Percentiles rank a stretch among this genome's conserved stretches.
Evolutionary conservation across 2,329 filamentous ascomycete genomes (phyloP).

Genomic region (Teratosphaeria epicoccoides): DNA sequence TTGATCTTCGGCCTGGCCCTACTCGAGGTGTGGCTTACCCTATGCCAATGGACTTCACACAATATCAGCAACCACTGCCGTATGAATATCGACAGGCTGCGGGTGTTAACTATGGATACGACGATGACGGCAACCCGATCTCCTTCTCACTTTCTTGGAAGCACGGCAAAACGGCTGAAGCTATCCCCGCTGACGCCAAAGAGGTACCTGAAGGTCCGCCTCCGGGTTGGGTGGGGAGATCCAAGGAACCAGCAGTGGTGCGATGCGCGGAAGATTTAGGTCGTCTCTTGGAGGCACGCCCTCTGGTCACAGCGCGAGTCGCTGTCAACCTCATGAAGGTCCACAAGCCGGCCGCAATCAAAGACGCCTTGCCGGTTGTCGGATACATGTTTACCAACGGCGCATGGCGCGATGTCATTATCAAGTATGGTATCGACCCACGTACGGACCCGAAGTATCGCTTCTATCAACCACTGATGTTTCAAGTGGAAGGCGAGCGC

Average conservation of each 20-base stretch:
- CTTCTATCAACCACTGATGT: conserved; percentile 79
- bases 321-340: conserved; percentile 58
- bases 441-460: conserved; percentile 65
- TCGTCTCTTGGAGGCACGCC: conserved; percentile 58
- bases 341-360: conserved; percentile 45
- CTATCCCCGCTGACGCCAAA: conserved; percentile 51
- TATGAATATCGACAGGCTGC: conserved; percentile 81
- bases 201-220: conserved; percentile 51
- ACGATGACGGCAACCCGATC: conserved; percentile 48
- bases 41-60: conserved; percentile 21
- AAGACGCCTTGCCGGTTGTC: conserved; percentile 69
- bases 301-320: conserved; percentile 77
- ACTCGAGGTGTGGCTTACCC: conserved; percentile 52
- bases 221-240: conserved; percentile 27
- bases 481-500: conserved; percentile 48
- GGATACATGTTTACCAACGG: conserved; percentile 90
- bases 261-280: conserved; percentile 38
- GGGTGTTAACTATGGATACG: conserved; percentile 53
- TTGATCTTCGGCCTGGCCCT: conserved; percentile 54
- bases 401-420: conserved; percentile 80
- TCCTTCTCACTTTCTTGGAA: conserved; percentile 34
- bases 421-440: conserved; percentile 79
- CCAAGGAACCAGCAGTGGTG: conserved; percentile 26
- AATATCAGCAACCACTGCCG: conserved; percentile 27
- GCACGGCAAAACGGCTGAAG: conserved; percentile 32